Percentiles rank a stretch among this genome's conserved stretches.
Conservation (phyloP, 1,284 basidiomycete genomes). For the Leccinum pachyderme region DNA sequence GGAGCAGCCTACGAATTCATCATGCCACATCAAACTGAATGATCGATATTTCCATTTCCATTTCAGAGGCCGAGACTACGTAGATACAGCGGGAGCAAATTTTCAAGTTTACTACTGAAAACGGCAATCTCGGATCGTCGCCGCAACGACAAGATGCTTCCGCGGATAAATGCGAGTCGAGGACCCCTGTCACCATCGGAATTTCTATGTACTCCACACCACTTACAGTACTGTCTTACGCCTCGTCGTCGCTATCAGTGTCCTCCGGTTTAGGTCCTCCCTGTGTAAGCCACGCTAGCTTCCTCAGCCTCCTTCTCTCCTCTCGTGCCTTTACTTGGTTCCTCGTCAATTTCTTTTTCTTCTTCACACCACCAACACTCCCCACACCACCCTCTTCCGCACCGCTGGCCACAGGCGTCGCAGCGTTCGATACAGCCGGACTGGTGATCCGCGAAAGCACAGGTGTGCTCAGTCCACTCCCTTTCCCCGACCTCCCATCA, state of each 20-base stretch:
- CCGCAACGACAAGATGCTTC: conserved; percentile 23
- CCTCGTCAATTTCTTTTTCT: conserved; percentile 90
- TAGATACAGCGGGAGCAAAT: conserved; percentile 17
- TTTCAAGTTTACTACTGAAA: conserved; percentile 23
- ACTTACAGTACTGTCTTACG: not conserved
- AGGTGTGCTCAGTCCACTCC: conserved; percentile 70
- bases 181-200: conserved; percentile 23
- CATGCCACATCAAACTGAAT: not conserved
- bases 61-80: conserved; percentile 1
- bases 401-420: conserved; percentile 71
- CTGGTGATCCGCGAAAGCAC: conserved; percentile 60
- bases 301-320: conserved; percentile 76
- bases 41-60: not conserved
- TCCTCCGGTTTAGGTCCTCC: conserved; percentile 82
- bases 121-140: conserved; percentile 37
- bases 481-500: conserved; percentile 61
- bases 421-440: conserved; percentile 60
- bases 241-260: conserved; percentile 60
- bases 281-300: conserved; percentile 80
- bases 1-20: not conserved
- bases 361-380: conserved; percentile 51
- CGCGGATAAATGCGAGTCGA: conserved; percentile 17
- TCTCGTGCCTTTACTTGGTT: conserved; percentile 90
- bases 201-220: not conserved
- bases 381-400: conserved; percentile 54